Base-by-base conservation (phyloP, 202 grass and related monocot genomes). In the Digitaria exilis region DNA sequence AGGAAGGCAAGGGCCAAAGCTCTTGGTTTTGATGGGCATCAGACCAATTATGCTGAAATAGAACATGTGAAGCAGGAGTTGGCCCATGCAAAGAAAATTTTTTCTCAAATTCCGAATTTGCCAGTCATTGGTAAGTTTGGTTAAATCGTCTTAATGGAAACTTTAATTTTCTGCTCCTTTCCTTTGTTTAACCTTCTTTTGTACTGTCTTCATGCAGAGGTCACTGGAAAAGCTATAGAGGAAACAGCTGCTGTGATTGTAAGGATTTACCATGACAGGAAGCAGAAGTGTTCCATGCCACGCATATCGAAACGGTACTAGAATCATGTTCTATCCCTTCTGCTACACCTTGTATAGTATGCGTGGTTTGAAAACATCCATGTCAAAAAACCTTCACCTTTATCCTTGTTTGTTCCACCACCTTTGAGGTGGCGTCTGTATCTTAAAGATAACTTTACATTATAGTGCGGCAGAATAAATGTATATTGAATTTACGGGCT, bases 41-140 rank as follows among this genome's bases (percentile, higher is more conserved):
- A 32, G 69, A 93, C 81, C 85, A 96, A 99, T 84, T 99, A 99
- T 90, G 89, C 96, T 14, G 96, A 96, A 83, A 96, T 99, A 89
- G 91, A 90, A 21, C 80, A 95, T 76, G 93, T 98, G 51, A 89
- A 79, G 75, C 77, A 71, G 65, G 96, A 98, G 28, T 80, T 98
- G 78, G 67, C 69, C 43, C 84, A 92, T 44, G 93, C 96, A 28
- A 91, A 88, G 77, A 67, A 79, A 78, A 87, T 98, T 42, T 98
- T 89, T 76, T 21, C 88, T 24, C 71, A 87, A 57, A 90, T 94
- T 80, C 91, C 93, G 69, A 73, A 28, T 22, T 96, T 93, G 96
- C 91, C 96, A 70, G 89, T 96, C 79, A 92, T 99, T n/a, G 87
- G 93, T 99, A 95, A 82, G 87, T 70, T 63, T 29, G 75, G 44